phyloP scores from a whole-genome alignment of 1,284 basidiomycete species.

The Cystodermella granulosa region DNA sequence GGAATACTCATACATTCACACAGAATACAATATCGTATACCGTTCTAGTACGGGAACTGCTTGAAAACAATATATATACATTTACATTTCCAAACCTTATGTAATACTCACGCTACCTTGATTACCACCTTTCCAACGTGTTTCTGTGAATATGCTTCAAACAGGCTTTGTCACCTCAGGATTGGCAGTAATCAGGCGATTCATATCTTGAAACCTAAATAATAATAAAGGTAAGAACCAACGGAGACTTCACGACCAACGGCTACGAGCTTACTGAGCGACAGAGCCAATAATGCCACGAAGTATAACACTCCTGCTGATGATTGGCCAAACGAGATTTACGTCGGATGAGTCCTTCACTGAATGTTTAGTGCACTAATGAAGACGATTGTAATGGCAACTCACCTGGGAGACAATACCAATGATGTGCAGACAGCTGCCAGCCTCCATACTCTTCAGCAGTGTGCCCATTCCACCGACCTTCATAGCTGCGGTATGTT shows the following conservation, averaged over 20 bases:
- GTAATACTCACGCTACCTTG: slow-evolving; percentile 26
- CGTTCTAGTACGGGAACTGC: too few relatives aligned
- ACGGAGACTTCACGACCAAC: too few relatives aligned
- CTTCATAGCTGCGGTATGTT: too few relatives aligned
- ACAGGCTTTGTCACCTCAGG: slow-evolving; percentile 42
- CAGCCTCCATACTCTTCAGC: slow-evolving; percentile 39
- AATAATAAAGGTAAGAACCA: too few relatives aligned
- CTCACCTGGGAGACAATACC: slow-evolving; percentile 41
- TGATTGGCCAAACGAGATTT: slow-evolving; percentile 12
- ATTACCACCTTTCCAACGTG: slow-evolving; percentile 51
- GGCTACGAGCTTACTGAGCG: too few relatives aligned
- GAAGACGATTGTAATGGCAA: too few relatives aligned
- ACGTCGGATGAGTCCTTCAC: slow-evolving; percentile 8
- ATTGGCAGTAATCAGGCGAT: slow-evolving; percentile 36
- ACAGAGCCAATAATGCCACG: slow-evolving; percentile 26
- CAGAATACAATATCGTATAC: too few relatives aligned
- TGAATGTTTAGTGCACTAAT: too few relatives aligned
- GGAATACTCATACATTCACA: too few relatives aligned
- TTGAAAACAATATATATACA: too few relatives aligned
- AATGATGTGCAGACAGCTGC: slow-evolving; percentile 44
- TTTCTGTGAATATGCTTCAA: slow-evolving; percentile 45
- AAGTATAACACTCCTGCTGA: slow-evolving; percentile 14
- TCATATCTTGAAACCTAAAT: slow-evolving; percentile 25
- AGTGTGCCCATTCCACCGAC: slow-evolving; percentile 50
- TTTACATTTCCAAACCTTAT: too few relatives aligned